phyloP scores from a whole-genome alignment of 768 basidiomycete genomes.

The Kwoniella shandongensis region DNA sequence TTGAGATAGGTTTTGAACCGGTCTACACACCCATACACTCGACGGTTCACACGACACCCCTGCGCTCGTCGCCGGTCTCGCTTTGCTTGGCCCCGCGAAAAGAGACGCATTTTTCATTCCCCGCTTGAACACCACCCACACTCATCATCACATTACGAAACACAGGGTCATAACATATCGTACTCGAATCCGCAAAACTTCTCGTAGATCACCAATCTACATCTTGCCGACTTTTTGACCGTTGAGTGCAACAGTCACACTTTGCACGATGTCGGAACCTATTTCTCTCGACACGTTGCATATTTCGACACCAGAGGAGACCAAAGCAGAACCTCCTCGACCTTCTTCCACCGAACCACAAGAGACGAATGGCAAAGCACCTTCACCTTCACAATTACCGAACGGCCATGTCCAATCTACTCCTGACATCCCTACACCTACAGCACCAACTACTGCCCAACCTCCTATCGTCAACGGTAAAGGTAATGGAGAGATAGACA shows the following conservation, averaged over 20 bases:
- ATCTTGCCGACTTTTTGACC: too few relatives aligned
- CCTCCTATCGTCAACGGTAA: conserved; percentile 6
- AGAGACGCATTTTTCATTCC: too few relatives aligned
- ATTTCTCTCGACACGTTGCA: conserved; percentile 17
- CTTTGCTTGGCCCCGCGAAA: too few relatives aligned
- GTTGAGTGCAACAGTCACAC: not conserved
- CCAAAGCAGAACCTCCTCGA: not conserved
- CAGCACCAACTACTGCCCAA: conserved; percentile 18
- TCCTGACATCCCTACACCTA: conserved; percentile 1
- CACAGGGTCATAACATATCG: too few relatives aligned
- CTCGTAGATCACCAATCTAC: too few relatives aligned
- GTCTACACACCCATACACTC: too few relatives aligned
- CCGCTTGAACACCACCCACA: too few relatives aligned
- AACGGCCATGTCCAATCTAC: not conserved
- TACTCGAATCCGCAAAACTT: too few relatives aligned
- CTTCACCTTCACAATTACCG: not conserved
- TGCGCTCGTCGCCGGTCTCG: not conserved
- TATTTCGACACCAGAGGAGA: conserved; percentile 1
- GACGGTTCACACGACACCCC: too few relatives aligned
- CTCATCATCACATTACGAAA: too few relatives aligned
- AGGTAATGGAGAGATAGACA: conserved; percentile 4
- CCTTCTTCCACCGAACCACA: not conserved
- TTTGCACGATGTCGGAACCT: conserved; percentile 22
- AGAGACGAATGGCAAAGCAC: not conserved
- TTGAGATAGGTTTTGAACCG: too few relatives aligned